These are phyloP conservation scores for Fusarium longipes DNA, from an alignment of 2,329 filamentous ascomycete species.

Conservation along the genomic window DNA sequence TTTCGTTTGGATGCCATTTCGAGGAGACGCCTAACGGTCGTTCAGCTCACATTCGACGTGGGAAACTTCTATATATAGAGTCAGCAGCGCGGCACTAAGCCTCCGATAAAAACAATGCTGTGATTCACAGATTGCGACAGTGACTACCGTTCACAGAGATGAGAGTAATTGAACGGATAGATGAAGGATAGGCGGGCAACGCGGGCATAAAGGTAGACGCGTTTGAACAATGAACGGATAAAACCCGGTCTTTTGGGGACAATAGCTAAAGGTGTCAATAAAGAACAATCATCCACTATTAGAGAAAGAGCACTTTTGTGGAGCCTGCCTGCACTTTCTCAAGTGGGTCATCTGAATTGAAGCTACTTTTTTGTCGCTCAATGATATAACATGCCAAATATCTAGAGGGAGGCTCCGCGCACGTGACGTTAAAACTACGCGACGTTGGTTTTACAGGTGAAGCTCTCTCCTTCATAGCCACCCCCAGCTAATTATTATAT, in stretches of 20 bases:
- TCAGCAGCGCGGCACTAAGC: slow-evolving; percentile 27
- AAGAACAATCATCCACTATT: neutral
- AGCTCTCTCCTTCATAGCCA: slow-evolving; percentile 49
- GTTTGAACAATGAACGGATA: slow-evolving; percentile 41
- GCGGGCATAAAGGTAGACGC: slow-evolving; percentile 36
- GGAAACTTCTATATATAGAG: slow-evolving; percentile 15
- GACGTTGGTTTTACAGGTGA: slow-evolving; percentile 46
- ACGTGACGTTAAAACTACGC: slow-evolving; percentile 60
- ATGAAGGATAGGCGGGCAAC: slow-evolving; percentile 27
- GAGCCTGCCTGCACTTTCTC: rapidly evolving
- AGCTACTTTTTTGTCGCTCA: neutral
- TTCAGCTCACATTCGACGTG: slow-evolving; percentile 37
- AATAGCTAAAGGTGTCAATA: neutral
- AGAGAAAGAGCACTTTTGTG: neutral
- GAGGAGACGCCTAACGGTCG: slow-evolving; percentile 30
- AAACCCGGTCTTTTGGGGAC: slow-evolving; percentile 38
- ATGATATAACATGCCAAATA: neutral
- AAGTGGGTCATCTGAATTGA: neutral
- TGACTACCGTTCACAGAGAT: slow-evolving; percentile 1
- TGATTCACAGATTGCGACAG: slow-evolving; percentile 21
- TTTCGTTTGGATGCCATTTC: slow-evolving; percentile 95
- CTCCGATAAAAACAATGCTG: neutral
- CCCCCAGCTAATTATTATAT: slow-evolving; percentile 42
- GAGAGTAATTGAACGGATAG: neutral
- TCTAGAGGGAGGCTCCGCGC: slow-evolving; percentile 42